phyloP scores from a whole-genome alignment of 805 yeast genomes.

The Candida ipomoeae region DNA sequence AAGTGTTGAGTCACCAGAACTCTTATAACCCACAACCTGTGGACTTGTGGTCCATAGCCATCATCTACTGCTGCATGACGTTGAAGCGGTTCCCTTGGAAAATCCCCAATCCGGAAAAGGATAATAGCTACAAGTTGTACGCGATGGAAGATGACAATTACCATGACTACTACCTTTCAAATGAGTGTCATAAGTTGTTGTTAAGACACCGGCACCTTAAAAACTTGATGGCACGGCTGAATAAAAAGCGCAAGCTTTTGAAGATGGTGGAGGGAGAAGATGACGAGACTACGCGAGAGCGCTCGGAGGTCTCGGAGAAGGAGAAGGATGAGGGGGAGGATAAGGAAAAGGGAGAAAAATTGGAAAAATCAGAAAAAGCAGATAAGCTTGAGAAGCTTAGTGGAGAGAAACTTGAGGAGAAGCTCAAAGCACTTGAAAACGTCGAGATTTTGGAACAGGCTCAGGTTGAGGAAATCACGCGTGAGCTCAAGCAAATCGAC shows the following conservation, averaged over 20 bases:
- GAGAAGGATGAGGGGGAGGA: slow-evolving; percentile 7
- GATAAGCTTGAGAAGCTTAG: slow-evolving; percentile 8
- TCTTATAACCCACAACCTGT: slow-evolving; percentile 73
- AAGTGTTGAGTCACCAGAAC: slow-evolving; percentile 51
- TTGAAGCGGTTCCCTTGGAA: slow-evolving; percentile 86
- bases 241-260: slow-evolving; percentile 34
- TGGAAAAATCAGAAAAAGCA: slow-evolving; percentile 3
- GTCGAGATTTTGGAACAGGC: slow-evolving; percentile 31
- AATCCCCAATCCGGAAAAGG: slow-evolving; percentile 57
- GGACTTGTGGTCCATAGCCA: slow-evolving; percentile 82
- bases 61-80: slow-evolving; percentile 84
- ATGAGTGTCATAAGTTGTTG: slow-evolving; percentile 64
- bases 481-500: slow-evolving; percentile 37
- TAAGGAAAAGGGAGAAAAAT: neutral
- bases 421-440: slow-evolving; percentile 17
- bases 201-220: slow-evolving; percentile 58
- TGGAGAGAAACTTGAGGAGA: slow-evolving; percentile 14
- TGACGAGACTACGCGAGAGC: slow-evolving; percentile 3
- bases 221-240: slow-evolving; percentile 39
- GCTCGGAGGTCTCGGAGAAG: slow-evolving; percentile 4
- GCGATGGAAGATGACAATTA: slow-evolving; percentile 66
- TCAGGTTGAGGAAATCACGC: slow-evolving; percentile 28
- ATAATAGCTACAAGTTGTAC: slow-evolving; percentile 65
- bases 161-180: slow-evolving; percentile 71
- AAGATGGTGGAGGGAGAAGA: slow-evolving; percentile 10